These are phyloP conservation scores for Xylariaceae sp. DNA, from an alignment of 2,329 filamentous ascomycete genomes.

Conservation along the genomic window DNA sequence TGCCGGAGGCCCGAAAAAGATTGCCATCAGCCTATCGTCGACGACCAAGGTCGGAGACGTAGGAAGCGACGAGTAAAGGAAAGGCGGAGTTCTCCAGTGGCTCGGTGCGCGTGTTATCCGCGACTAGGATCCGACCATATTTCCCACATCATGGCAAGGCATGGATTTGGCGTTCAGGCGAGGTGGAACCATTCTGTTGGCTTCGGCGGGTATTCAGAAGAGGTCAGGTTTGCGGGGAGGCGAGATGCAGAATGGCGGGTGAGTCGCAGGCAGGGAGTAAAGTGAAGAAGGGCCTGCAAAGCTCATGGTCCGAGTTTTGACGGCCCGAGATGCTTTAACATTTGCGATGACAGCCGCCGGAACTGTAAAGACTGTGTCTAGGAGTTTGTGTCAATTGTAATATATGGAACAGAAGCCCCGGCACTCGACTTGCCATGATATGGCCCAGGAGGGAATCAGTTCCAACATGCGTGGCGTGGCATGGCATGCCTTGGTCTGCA, in stretches of 20 bases:
- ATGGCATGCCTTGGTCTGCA: no score
- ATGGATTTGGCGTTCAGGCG: constrained; percentile 29
- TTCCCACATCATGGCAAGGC: constrained; percentile 25
- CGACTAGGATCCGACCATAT: constrained; percentile 20
- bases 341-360: constrained; percentile 11
- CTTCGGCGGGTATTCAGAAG: constrained; percentile 20
- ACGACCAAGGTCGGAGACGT: constrained; percentile 34
- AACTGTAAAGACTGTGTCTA: constrained; percentile 12
- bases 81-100: constrained; percentile 12
- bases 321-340: background rate
- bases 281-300: background rate
- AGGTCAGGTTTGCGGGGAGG: constrained; percentile 19
- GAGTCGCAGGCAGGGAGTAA: constrained; percentile 1
- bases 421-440: background rate
- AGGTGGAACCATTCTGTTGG: constrained; percentile 21
- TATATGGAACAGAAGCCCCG: constrained; percentile 9
- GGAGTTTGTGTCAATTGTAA: constrained; percentile 18
- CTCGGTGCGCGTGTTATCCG: constrained; percentile 14
- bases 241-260: constrained; percentile 10
- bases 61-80: constrained; percentile 17
- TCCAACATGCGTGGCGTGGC: no score
- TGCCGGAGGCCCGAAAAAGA: constrained; percentile 45
- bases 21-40: constrained; percentile 53
- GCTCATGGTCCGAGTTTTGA: constrained; percentile 6
- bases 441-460: no score